Percentiles rank a stretch among this genome's conserved stretches.
These are phyloP conservation scores for Fraxinus velutina DNA, from an alignment of 305 asterid genomes.

Conservation along the genomic window DNA sequence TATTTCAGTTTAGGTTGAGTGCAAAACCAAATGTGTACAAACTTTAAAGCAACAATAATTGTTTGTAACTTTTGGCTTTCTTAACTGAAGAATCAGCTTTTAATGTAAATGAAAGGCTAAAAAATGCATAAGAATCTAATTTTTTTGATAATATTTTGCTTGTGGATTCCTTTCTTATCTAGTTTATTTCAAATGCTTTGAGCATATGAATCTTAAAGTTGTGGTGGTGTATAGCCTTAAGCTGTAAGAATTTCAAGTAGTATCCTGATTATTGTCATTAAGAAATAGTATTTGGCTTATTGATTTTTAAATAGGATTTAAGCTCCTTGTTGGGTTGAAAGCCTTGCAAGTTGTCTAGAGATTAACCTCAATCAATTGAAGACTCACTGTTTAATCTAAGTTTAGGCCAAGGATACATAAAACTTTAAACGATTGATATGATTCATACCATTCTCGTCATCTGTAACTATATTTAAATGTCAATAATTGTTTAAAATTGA, in stretches of 20 bases:
- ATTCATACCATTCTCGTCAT: neutral
- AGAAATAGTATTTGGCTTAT: neutral
- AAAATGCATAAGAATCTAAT: neutral
- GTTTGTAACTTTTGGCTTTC: neutral
- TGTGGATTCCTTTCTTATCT: neutral
- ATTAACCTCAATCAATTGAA: neutral
- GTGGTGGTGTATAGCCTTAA: neutral
- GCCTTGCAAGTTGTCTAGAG: neutral
- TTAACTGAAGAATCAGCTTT: neutral
- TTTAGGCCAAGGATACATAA: neutral
- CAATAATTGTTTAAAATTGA: neutral
- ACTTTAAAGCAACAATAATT: neutral
- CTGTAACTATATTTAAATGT: neutral
- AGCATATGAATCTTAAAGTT: neutral
- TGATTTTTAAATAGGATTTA: neutral
- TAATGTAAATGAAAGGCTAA: neutral
- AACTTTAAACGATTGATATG: neutral
- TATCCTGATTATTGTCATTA: neutral
- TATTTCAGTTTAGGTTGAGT: neutral
- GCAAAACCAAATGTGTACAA: neutral
- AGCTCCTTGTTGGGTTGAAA: conserved; percentile 1
- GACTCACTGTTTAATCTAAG: neutral
- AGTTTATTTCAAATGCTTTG: neutral
- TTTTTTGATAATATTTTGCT: neutral
- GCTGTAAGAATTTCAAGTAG: neutral